These are phyloP conservation scores for Luzula sylvatica DNA, from an alignment of 176 grass and related monocot species.

Conservation along the genomic window DNA sequence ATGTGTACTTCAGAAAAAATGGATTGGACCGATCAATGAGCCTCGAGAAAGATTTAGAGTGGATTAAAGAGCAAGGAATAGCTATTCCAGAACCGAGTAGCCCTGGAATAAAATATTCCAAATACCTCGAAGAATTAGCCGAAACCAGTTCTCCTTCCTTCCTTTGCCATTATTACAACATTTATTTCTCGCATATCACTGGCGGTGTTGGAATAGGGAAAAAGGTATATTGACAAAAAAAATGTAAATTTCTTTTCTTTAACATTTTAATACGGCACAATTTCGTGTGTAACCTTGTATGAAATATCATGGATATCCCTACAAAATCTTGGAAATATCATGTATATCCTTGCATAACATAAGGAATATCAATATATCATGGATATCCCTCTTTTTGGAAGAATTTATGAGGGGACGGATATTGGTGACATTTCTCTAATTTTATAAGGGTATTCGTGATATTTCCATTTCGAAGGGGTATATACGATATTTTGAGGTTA, in stretches of 20 bases:
- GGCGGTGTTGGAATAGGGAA: conserved; percentile 60
- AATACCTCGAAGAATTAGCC: conserved; percentile 61
- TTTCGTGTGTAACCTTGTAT: background rate
- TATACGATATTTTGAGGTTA: no score
- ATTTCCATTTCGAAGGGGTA: no score
- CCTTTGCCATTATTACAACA: conserved; percentile 91
- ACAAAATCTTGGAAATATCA: no score
- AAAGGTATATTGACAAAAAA: conserved; percentile 43
- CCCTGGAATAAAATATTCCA: conserved; percentile 60
- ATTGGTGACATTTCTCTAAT: no score
- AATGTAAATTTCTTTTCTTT: conserved; percentile 5
- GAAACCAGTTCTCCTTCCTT: conserved; percentile 61
- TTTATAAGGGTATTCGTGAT: no score
- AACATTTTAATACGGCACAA: background rate
- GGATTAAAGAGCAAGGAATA: conserved; percentile 61
- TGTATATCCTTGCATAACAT: no score
- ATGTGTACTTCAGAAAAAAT: conserved; percentile 74
- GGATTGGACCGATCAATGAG: conserved; percentile 51
- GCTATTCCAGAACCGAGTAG: conserved; percentile 52
- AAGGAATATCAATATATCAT: background rate
- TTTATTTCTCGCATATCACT: conserved; percentile 83
- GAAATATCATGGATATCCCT: no score
- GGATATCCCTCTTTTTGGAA: no score
- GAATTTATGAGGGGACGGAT: no score
- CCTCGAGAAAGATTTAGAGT: conserved; percentile 66